phyloP scores from a whole-genome alignment of 345 rosid species.

The Lumnitzera littorea region DNA sequence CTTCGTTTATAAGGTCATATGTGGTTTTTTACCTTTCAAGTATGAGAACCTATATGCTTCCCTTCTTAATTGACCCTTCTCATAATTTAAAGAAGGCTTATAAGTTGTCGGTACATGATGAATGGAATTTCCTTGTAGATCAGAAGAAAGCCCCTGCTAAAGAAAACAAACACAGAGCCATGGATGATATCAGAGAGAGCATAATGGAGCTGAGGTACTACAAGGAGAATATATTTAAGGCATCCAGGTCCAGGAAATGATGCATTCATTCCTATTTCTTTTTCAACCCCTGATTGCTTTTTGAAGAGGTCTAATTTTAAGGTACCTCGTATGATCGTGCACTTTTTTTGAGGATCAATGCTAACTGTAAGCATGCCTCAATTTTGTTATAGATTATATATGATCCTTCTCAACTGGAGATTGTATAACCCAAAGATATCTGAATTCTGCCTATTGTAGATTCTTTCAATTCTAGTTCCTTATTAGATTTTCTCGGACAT shows the following conservation, averaged over 20 bases:
- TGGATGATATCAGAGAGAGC: conserved; percentile 92
- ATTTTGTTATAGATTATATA: no score
- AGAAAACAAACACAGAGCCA: conserved; percentile 65
- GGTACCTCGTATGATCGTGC: not conserved
- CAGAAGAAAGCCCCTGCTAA: conserved; percentile 56
- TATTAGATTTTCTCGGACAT: no score
- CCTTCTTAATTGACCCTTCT: not conserved
- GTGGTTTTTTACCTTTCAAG: not conserved
- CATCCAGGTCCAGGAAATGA: conserved; percentile 36
- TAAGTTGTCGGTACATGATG: not conserved
- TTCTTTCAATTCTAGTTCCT: no score
- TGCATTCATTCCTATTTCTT: not conserved
- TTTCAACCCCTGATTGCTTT: not conserved
- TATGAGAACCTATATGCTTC: not conserved
- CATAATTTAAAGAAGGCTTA: not conserved
- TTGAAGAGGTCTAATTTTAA: not conserved
- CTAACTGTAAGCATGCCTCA: no score
- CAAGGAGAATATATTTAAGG: conserved; percentile 62
- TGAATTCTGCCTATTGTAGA: no score
- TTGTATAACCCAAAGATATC: no score
- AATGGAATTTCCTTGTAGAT: conserved; percentile 31
- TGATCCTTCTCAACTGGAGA: no score
- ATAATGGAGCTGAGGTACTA: conserved; percentile 67
- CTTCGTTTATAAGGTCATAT: no score
- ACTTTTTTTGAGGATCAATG: no score